phyloP scores from a whole-genome alignment of 768 basidiomycete genomes.

The Auricularia auricula-judae region DNA sequence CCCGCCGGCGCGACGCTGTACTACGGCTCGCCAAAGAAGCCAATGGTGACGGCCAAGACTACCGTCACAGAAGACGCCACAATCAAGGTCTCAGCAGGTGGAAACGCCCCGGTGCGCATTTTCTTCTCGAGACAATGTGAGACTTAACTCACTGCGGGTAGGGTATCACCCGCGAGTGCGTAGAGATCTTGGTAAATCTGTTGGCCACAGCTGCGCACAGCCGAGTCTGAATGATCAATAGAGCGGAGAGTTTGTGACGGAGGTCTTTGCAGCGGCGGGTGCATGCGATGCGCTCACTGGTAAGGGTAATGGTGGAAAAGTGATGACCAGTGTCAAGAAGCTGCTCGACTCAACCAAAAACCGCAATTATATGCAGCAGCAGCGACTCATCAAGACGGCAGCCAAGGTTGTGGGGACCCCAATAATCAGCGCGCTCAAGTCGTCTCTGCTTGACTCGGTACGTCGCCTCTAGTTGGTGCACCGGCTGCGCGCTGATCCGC shows the following conservation, averaged over 20 bases:
- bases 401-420: not conserved
- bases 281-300: conserved; percentile 1
- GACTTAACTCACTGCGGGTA: too few species aligned
- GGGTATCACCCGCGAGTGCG: not conserved
- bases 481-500: not conserved
- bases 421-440: not conserved
- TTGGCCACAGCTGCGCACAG: too few species aligned
- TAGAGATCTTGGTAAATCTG: not conserved
- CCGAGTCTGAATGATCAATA: too few species aligned
- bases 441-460: not conserved
- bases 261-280: not conserved
- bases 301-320: not conserved
- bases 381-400: not conserved
- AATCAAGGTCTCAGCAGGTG: not conserved
- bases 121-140: too few species aligned
- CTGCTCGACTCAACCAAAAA: not conserved
- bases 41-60: not conserved
- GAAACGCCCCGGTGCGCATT: not conserved
- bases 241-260: not conserved
- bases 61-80: not conserved
- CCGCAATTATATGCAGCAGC: not conserved
- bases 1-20: not conserved
- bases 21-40: not conserved
- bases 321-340: not conserved
- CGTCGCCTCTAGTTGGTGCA: not conserved